These are phyloP conservation scores for Polygonum maritimum DNA, from an alignment of 148 eudicot genomes.

Conservation along the genomic window DNA sequence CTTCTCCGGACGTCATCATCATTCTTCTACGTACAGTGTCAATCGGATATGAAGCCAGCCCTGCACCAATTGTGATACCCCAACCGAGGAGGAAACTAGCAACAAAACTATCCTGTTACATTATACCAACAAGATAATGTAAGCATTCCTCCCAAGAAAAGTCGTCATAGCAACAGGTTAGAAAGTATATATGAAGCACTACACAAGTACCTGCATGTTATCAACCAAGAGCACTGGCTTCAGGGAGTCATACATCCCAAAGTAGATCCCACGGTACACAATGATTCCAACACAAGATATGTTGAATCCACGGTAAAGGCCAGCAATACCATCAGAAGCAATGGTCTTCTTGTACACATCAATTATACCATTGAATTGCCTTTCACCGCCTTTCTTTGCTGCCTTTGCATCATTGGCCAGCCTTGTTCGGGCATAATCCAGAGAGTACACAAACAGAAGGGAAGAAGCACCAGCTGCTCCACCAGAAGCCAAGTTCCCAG, in stretches of 20 bases:
- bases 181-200: background rate
- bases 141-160: background rate
- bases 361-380: slow-evolving; percentile 69
- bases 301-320: slow-evolving; percentile 74
- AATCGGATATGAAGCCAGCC: slow-evolving; percentile 11
- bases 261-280: slow-evolving; percentile 68
- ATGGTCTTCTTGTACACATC: slow-evolving; percentile 79
- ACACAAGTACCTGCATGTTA: slow-evolving; percentile 38
- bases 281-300: slow-evolving; percentile 67
- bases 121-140: background rate
- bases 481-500: slow-evolving; percentile 76
- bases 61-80: background rate
- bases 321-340: slow-evolving; percentile 56
- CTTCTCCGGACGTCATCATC: slow-evolving; percentile 18
- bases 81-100: slow-evolving; percentile 2
- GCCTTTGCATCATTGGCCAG: slow-evolving; percentile 68
- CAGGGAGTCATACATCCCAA: slow-evolving; percentile 71
- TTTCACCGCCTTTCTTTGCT: slow-evolving; percentile 53
- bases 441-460: slow-evolving; percentile 52
- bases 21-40: slow-evolving; percentile 14
- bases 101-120: slow-evolving; percentile 13
- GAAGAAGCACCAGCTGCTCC: slow-evolving; percentile 85
- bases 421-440: slow-evolving; percentile 70
- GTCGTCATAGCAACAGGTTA: background rate
- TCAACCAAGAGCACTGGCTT: slow-evolving; percentile 61